These are phyloP conservation scores for Lanmaoa pseudosensibilis DNA, from an alignment of 768 basidiomycete species.

Conservation along the genomic window DNA sequence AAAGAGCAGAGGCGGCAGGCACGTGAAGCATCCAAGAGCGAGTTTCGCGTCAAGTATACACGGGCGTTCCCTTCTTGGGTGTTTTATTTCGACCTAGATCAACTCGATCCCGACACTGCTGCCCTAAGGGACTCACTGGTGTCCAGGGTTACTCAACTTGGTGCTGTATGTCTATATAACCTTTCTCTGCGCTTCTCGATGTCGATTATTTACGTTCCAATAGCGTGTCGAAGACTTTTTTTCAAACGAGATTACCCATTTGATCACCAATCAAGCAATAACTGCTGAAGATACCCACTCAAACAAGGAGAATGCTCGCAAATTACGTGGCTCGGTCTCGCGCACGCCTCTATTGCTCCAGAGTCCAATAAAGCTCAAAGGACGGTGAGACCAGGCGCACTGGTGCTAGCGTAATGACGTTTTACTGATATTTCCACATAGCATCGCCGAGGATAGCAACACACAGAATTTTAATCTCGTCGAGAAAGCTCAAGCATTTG, in stretches of 20 bases:
- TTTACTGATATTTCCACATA: conserved; percentile 12
- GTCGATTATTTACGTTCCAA: conserved; percentile 4
- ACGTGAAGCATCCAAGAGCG: conserved; percentile 56
- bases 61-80: conserved; percentile 80
- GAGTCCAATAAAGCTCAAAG: conserved; percentile 66
- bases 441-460: conserved; percentile 33
- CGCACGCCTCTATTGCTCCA: conserved; percentile 39
- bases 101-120: conserved; percentile 38
- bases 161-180: conserved; percentile 60
- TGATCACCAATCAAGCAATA: conserved; percentile 65
- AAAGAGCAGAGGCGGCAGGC: conserved; percentile 50
- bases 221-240: conserved; percentile 90
- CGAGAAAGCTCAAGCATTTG: conserved; percentile 63
- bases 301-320: conserved; percentile 70
- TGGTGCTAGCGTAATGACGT: not conserved
- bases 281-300: conserved; percentile 36
- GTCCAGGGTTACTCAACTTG: conserved; percentile 61
- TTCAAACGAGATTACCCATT: conserved; percentile 81
- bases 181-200: not conserved
- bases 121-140: conserved; percentile 45
- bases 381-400: conserved; percentile 44
- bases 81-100: conserved; percentile 81
- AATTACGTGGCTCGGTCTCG: conserved; percentile 26
- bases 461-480: conserved; percentile 49
- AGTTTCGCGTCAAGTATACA: conserved; percentile 83